Evolutionary conservation across 169 alveolate genomes (phyloP).

Genomic region (Plasmodium adleri): DNA sequence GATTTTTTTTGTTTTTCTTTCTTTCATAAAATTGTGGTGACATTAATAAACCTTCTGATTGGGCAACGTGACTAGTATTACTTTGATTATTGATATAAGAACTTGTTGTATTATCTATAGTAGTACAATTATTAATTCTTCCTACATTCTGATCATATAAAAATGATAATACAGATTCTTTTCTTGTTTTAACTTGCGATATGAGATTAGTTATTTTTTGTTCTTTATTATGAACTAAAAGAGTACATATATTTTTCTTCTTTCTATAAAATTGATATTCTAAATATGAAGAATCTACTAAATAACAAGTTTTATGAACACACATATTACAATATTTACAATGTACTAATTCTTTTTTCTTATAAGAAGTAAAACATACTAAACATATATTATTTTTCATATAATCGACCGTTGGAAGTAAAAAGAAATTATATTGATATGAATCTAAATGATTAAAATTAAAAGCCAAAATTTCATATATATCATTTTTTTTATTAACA

Average conservation of each 20-base stretch:
- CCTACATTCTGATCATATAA: background rate
- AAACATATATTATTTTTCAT: conserved; percentile 61
- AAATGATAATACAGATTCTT: background rate
- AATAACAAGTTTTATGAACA: conserved; percentile 60
- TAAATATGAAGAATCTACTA: conserved; percentile 27
- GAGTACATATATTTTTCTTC: conserved; percentile 25
- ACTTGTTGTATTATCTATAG: background rate
- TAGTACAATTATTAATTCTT: background rate
- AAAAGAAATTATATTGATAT: conserved; percentile 56
- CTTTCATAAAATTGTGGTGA: too few relatives aligned
- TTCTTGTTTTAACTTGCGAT: conserved; percentile 1
- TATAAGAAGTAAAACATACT: conserved; percentile 62
- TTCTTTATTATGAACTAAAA: conserved; percentile 34
- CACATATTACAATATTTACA: conserved; percentile 67
- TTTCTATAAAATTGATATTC: conserved; percentile 45
- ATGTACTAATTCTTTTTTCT: conserved; percentile 31
- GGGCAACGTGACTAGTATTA: too few relatives aligned
- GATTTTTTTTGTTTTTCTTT: too few relatives aligned
- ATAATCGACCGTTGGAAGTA: conserved; percentile 41
- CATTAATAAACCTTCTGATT: too few relatives aligned
- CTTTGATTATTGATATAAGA: too few relatives aligned
- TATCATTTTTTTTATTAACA: conserved; percentile 39
- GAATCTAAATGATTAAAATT: conserved; percentile 57
- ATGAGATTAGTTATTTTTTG: conserved; percentile 23
- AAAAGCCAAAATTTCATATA: conserved; percentile 44